Evolutionary conservation across 495 filamentous ascomycete genomes (phyloP), one percentile per base, ranked within the genome.

Genomic region (Podospora fimiseda): DNA sequence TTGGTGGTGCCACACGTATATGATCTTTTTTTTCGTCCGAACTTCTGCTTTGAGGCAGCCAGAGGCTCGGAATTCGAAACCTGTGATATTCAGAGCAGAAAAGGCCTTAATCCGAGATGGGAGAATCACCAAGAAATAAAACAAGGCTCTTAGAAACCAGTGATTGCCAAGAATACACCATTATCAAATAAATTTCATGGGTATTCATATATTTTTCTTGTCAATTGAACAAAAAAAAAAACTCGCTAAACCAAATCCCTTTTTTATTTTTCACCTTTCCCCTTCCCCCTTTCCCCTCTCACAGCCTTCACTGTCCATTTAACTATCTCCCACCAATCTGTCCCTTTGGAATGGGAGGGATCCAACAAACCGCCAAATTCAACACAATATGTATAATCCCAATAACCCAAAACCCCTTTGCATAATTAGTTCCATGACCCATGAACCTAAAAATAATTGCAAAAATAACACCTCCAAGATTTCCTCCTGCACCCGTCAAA

Each of bases 391-490:
- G 80, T 13, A 91, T 79, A 11, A 84, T 71, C 15, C 88, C 88
- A 49, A 89, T 88, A 52, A 90, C 84, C 88, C 87, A 90, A 61
- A 91, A 78, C 8, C 76, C 80, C 61, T 76, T 80, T 2, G 74
- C 78, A 53, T 90, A 95, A 51, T 84, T 62, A 0, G 62, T 73
- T 2, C 81, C 82, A 43, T 77, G 76, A 18, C 62, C 69, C 60
- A 71, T 69, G 67, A 90, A 93, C 50, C 90, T 74, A 74, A 96
- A 93, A 54, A 96, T 81, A 48, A 95, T 80, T 15, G 87, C 83
- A 65, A 94, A 95, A 51, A 93, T 74, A 36, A 95, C 84, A 16
- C 90, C 90, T 1, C 90, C 90, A 5, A 96, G 60, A 56, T 95
- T 96, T 2, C 90, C 90, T 11, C 80, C 72, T 0, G 85, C 90